A percentile compares a stretch with the other conserved stretches of the same genome.
These are phyloP conservation scores for Diplodia intermedia DNA, from an alignment of 2,329 filamentous ascomycete species.

Conservation along the genomic window DNA sequence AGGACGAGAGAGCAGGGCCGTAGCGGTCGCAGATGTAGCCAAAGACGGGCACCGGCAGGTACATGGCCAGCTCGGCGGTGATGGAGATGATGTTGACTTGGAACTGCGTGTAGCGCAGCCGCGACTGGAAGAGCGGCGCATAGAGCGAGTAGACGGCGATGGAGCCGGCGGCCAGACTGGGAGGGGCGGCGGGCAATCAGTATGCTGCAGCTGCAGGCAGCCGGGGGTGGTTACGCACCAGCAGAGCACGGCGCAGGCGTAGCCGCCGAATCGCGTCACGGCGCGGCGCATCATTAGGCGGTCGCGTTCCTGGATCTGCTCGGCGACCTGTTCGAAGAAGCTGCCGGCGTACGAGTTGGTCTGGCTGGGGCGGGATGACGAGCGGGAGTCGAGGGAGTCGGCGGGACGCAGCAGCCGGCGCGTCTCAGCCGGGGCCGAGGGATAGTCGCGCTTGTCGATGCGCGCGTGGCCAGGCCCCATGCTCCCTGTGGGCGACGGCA, in stretches of 20 bases:
- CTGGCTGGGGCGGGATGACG: slow-evolving; percentile 47
- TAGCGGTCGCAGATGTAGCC: slow-evolving; percentile 92
- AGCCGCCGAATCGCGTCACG: slow-evolving; percentile 62
- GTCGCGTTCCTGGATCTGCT: slow-evolving; percentile 66
- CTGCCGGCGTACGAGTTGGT: slow-evolving; percentile 57
- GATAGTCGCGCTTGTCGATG: slow-evolving; percentile 61
- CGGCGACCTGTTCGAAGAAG: slow-evolving; percentile 67
- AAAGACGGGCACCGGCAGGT: slow-evolving; percentile 87
- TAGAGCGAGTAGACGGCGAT: slow-evolving; percentile 95
- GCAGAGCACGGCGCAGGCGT: slow-evolving; percentile 66
- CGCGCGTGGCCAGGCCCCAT: slow-evolving; percentile 38
- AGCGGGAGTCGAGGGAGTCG: slow-evolving; percentile 42
- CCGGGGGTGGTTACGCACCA: slow-evolving; percentile 44
- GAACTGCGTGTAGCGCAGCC: slow-evolving; percentile 85
- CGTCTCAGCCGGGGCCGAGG: slow-evolving; percentile 35
- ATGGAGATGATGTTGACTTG: slow-evolving; percentile 92
- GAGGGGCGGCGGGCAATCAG: background rate
- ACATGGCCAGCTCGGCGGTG: slow-evolving; percentile 84
- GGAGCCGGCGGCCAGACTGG: slow-evolving; percentile 78
- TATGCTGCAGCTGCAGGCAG: background rate
- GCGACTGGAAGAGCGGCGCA: slow-evolving; percentile 85
- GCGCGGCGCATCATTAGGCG: slow-evolving; percentile 61
- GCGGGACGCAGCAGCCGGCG: slow-evolving; percentile 47
- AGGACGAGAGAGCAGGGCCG: slow-evolving; percentile 77
- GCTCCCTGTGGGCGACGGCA: slow-evolving; percentile 27